These are phyloP conservation scores for Diaporthe citrichinensis DNA, from an alignment of 2,329 filamentous ascomycete genomes.

Conservation along the genomic window DNA sequence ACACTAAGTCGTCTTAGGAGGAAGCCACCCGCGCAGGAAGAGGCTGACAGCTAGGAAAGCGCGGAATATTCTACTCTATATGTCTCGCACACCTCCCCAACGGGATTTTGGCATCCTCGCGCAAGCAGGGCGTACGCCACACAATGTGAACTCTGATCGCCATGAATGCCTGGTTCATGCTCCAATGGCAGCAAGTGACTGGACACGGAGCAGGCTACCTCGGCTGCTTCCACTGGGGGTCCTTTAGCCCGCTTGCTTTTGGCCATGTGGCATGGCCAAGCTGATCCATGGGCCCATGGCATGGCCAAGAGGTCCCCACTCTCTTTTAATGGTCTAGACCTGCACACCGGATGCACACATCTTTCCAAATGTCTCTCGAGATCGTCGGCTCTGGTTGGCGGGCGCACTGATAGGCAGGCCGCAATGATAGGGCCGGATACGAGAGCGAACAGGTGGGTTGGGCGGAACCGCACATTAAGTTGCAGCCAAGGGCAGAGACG, in stretches of 20 bases:
- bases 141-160: too few species aligned
- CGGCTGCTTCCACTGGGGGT: not conserved
- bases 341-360: not conserved
- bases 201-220: not conserved
- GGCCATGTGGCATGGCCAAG: not conserved
- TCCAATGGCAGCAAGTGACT: not conserved
- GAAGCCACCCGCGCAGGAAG: not conserved
- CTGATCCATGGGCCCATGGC: not conserved
- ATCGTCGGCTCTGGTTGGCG: not conserved
- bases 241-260: not conserved
- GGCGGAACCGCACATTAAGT: not conserved
- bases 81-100: not conserved
- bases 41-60: not conserved
- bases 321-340: not conserved
- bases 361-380: not conserved
- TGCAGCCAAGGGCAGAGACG: not conserved
- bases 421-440: slow-evolving; percentile 5
- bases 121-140: not conserved
- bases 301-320: not conserved
- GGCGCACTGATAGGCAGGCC: not conserved
- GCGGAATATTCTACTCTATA: slow-evolving; percentile 17
- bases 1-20: not conserved
- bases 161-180: not conserved
- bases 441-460: not conserved
- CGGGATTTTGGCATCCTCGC: not conserved